Evolutionary conservation across 2,329 filamentous ascomycete genomes (phyloP), one percentile per base, ranked within the genome.

Genomic region (Cryoendolithus antarcticus): DNA sequence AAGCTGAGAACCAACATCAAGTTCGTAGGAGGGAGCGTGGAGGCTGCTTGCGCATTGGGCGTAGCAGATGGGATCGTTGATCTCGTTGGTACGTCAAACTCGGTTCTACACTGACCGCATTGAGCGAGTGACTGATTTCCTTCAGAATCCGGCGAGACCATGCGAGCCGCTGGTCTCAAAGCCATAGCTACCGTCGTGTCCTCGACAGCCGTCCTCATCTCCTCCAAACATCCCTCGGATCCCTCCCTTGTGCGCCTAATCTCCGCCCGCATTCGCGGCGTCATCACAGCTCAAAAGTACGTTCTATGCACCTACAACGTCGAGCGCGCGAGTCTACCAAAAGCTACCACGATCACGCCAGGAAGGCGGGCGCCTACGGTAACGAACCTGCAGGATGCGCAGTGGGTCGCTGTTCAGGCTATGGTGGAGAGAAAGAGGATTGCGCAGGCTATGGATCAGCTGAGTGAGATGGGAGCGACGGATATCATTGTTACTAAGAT

Each of bases 231-330:
- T 41, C 80, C 88, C 4, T 83, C 81, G 44, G 84, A 94, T 61
- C 75, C 77, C 3, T 76, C 79, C 46, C 70, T 95, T 42, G 80
- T 96, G 39, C 75, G 89, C 13, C 70, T 93, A 42, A 93, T 98
- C 55, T 75, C 82, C 21, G 80, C 81, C 8, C 79, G 91, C 54
- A 94, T 98, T 56, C 75, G 77, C 43, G 91, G 91, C 61, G 88
- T 98, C 47, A 96, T 98, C 57, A 89, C 86, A 32, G 91, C 91
- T 7, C 86, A 98, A 66, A 81, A 78, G 62, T 96, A 83, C 59
- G 86, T 96, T 21, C 75, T 96, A 24, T 96, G 91, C 69, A 86
- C 93, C 58, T 98, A 96, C 72, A 98, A 98, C 65, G 76, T 96
- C 43, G 74, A 83, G 51, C 77, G 88, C 44, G 59, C 63, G 35